Percentiles rank a stretch among this genome's conserved stretches.
Conservation (phyloP, 768 basidiomycete genomes). For the Lactarius trivialis region DNA sequence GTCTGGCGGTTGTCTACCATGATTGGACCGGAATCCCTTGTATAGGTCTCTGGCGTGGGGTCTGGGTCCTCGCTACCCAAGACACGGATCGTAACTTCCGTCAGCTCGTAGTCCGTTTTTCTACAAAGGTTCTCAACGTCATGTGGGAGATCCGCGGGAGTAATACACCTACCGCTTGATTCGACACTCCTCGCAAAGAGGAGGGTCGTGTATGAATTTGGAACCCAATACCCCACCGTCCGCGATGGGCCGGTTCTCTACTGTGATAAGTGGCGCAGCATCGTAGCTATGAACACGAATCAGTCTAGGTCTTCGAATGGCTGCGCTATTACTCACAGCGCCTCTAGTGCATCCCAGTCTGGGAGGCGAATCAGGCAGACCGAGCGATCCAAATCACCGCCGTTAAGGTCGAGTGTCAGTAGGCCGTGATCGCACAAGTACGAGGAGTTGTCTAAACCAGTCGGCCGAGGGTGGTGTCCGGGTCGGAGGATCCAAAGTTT, state of each 20-base stretch:
- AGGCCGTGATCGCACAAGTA: constrained; percentile 64
- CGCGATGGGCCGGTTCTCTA: constrained; percentile 11
- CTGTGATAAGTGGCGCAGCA: constrained; percentile 17
- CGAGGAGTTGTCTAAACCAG: constrained; percentile 49
- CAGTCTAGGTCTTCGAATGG: not conserved
- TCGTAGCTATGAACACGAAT: constrained; percentile 12
- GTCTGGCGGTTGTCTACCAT: constrained; percentile 20
- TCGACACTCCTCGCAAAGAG: constrained; percentile 21
- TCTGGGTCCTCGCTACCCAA: constrained; percentile 31
- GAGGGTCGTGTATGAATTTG: constrained; percentile 28
- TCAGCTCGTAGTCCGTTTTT: constrained; percentile 49
- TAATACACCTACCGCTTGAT: constrained; percentile 19
- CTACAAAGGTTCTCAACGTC: constrained; percentile 28
- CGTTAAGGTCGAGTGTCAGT: constrained; percentile 62
- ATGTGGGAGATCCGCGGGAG: not conserved
- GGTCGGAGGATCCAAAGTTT: constrained; percentile 60
- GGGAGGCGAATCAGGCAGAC: constrained; percentile 49
- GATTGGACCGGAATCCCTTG: constrained; percentile 23
- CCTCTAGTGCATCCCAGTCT: constrained; percentile 59
- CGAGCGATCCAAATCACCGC: constrained; percentile 50
- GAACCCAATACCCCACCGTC: constrained; percentile 19
- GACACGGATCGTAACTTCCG: constrained; percentile 56
- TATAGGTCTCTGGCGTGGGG: constrained; percentile 27
- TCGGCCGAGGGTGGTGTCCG: constrained; percentile 48
- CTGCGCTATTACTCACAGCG: constrained; percentile 40